Evolutionary conservation across 73 alveolate genomes (phyloP).

Genomic region (Paramecium tetraurelia): DNA sequence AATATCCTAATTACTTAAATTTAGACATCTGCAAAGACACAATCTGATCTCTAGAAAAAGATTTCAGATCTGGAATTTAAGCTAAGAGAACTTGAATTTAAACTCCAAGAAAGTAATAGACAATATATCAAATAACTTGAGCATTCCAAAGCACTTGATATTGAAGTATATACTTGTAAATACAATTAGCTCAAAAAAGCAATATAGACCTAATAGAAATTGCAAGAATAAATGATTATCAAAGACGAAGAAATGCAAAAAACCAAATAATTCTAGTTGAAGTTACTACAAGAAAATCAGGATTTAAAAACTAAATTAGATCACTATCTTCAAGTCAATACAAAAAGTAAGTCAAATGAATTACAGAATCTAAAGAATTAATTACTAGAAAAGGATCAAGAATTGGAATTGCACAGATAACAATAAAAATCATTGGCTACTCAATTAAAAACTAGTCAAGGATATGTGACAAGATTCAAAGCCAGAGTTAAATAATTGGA

Average conservation of each 20-base stretch:
- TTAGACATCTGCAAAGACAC: not conserved
- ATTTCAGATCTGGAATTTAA: not conserved
- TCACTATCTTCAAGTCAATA: not conserved
- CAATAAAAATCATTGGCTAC: not conserved
- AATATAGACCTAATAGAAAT: not conserved
- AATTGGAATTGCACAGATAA: not conserved
- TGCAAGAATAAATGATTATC: not conserved
- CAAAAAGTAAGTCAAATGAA: not conserved
- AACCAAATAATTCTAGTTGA: not conserved
- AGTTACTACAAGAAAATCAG: not conserved
- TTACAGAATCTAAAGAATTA: not conserved
- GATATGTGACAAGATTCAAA: constrained; percentile 11
- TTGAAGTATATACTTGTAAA: not conserved
- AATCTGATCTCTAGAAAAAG: not conserved
- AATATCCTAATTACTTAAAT: not conserved
- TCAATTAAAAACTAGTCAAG: constrained; percentile 28
- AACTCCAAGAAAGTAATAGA: not conserved
- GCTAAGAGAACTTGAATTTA: not conserved
- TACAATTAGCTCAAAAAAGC: not conserved
- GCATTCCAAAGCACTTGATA: constrained; percentile 4
- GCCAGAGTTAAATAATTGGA: not conserved
- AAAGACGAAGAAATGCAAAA: constrained; percentile 2
- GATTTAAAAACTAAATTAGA: constrained; percentile 3
- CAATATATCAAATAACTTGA: constrained; percentile 8
- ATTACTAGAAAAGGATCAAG: constrained; percentile 5